phyloP scores from a whole-genome alignment of 257 asterid species.

The Ehretia macrophylla region DNA sequence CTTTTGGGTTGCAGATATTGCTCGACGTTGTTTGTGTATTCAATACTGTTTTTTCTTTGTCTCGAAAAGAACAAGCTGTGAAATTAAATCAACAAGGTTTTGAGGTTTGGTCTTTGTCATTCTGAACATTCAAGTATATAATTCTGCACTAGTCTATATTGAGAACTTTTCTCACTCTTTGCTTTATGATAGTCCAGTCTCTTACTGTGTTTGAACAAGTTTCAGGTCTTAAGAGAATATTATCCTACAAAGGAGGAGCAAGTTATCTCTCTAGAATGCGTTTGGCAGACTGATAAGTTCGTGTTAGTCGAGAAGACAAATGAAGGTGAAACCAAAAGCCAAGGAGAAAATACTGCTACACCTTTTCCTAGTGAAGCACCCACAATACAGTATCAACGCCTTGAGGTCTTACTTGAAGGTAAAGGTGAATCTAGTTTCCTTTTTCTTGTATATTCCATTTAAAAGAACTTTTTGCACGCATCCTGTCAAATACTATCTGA shows the following conservation, averaged over 20 bases:
- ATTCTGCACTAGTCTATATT: too few species aligned
- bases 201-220: conserved; percentile 5
- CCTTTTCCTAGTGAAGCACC: conserved; percentile 28
- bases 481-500: too few species aligned
- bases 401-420: conserved; percentile 82
- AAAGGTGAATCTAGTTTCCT: conserved; percentile 9
- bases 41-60: conserved; percentile 56
- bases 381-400: conserved; percentile 50
- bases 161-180: too few species aligned
- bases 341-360: conserved; percentile 29
- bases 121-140: not conserved
- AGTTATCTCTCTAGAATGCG: conserved; percentile 47
- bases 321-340: conserved; percentile 35
- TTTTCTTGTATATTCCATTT: not conserved
- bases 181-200: too few species aligned
- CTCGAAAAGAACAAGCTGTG: conserved; percentile 67
- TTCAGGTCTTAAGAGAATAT: conserved; percentile 78
- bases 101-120: conserved; percentile 41
- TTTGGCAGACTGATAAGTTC: conserved; percentile 70
- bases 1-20: conserved; percentile 56
- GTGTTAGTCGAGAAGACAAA: conserved; percentile 46
- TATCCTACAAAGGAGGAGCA: conserved; percentile 64
- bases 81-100: conserved; percentile 70
- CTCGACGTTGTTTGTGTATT: conserved; percentile 63
- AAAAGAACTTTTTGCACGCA: too few species aligned